Base-by-base conservation (phyloP, 1,139 yeast species). In the Candida mesenterica region DNA sequence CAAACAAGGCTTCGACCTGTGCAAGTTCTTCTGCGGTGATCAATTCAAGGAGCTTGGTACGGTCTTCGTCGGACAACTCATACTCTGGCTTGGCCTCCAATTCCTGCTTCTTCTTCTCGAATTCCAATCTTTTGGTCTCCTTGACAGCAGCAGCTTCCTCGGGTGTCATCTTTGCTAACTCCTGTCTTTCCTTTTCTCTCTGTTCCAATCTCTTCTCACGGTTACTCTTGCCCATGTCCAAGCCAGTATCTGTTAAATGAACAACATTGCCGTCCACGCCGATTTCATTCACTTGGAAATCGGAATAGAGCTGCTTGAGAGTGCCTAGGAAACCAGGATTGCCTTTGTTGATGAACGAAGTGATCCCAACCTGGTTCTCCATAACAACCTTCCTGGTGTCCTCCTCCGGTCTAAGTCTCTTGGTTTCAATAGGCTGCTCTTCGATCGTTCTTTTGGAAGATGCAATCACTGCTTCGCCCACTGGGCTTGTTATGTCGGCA, bases 201-300 rank as follows among this genome's bases (percentile, higher is more conserved):
- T 57, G 63, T 45, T 77, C 81, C 29, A 67, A 47, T 33, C 75
- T 65, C 34, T 69, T 66, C 45, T 77, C 82, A 44, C 67, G 72
- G 49, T 72, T 78, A 42, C 75, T 69, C 39, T 64, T 62, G 3
- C 75, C 75, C 33, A 62, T 45, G 33, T 75, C 75, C 34, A 82
- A 68, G 3, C 97, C 97, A 36, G 79, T 76, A 52, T 90, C 96
- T 3, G 62, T 55, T 45, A 92, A 68, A 55, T 82, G 92, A 10
- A 90, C 75, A 2, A 89, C 96, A 2, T 75, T 62, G 1, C 88
- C 95, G 18, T 76, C 63, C 20, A 63, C 49, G 41, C 72, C 83
- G 41, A 92, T 82, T 59, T 94, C 98, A 57, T 89, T 88, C 30
- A 92, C 98, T 55, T 88, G 72, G 56, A 94, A 94, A 57, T 92